Base-by-base conservation (phyloP, 768 basidiomycete genomes). In the Lactifluus hygrophoroides region DNA sequence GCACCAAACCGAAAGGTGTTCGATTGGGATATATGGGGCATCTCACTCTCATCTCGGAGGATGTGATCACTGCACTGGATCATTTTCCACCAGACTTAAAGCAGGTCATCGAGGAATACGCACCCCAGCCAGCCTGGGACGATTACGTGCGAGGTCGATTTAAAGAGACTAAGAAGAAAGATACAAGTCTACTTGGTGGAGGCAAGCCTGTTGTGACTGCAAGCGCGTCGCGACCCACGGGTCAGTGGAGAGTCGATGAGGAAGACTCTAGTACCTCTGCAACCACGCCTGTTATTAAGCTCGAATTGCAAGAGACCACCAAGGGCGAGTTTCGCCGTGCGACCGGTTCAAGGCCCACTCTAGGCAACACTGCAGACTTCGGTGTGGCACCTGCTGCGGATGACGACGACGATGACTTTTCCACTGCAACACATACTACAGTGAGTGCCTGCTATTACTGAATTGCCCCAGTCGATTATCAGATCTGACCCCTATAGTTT, bases 21-120 rank as follows among this genome's bases (percentile, higher is more conserved):
- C 83, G 94, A 28, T 71, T 95, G 43, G 94, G 94, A 3, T 95
- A 91, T 72, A 98, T 98, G 95, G 95, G 95, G 0, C 94, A 99
- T 70, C 79, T 98, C 16, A 90, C 88, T 13, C 83, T 97, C 64
- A 92, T 99, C 65, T 86, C 94, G 0, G 96, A 97, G 71, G 95
- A 98, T 66, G 85, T 96, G 19, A 86, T 96, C 68, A 83, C 84
- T 56, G 89, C 94, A 9, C 80, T 98, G 58, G 86, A 91, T 21
- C 85, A 89, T 52, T 94, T 90, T 72, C 92, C 94, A 0, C 76
- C 80, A 16, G 91, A 94, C 30, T 76, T 96, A 23, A 79, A 83
- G 25, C 74, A 77, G 1, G 73, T 77, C 56, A 80, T 96, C 58
- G 76, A 80, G 45, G 75, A 77, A 48, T 84, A 81, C 60, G 86